Evolutionary conservation across 2,329 filamentous ascomycete genomes (phyloP).

Genomic region (Phialophora expanda): DNA sequence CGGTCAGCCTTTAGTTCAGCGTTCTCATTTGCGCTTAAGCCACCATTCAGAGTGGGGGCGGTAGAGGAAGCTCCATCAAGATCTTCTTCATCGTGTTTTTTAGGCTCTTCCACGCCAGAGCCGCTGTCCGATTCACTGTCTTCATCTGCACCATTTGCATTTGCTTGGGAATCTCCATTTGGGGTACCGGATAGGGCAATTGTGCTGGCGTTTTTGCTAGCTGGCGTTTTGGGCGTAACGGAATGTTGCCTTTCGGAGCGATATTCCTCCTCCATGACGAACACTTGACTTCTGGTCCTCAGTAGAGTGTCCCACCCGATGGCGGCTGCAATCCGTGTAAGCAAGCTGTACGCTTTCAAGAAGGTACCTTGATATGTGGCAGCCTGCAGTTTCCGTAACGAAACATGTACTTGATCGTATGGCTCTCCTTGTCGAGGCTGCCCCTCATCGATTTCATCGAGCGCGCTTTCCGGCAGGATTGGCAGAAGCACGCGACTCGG

Average conservation of each 20-base stretch:
- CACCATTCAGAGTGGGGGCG: conserved; percentile 45
- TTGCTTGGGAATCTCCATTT: conserved; percentile 48
- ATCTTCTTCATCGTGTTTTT: conserved; percentile 40
- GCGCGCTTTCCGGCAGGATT: conserved; percentile 81
- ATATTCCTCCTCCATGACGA: conserved; percentile 99
- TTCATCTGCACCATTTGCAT: conserved; percentile 38
- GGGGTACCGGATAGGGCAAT: conserved; percentile 76
- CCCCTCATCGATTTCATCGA: conserved; percentile 96
- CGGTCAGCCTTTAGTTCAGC: conserved; percentile 42
- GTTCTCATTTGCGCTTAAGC: conserved; percentile 33
- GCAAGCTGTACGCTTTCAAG: conserved; percentile 87
- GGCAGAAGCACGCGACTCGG: conserved; percentile 86
- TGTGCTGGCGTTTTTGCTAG: conserved; percentile 75
- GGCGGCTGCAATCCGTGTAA: conserved; percentile 94
- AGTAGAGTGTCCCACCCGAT: conserved; percentile 98
- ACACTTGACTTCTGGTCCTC: conserved; percentile 93
- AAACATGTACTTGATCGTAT: conserved; percentile 84
- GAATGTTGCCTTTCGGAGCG: conserved; percentile 71
- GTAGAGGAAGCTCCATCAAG: conserved; percentile 40
- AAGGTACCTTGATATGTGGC: conserved; percentile 94
- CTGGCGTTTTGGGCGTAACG: conserved; percentile 51
- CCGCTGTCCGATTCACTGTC: conserved; percentile 42
- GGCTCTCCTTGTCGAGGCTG: conserved; percentile 73
- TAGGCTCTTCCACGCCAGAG: conserved; percentile 29
- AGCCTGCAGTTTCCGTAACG: conserved; percentile 81